phyloP scores from a whole-genome alignment of 2,329 filamentous ascomycete species.

The Ceratocystis albifundus region DNA sequence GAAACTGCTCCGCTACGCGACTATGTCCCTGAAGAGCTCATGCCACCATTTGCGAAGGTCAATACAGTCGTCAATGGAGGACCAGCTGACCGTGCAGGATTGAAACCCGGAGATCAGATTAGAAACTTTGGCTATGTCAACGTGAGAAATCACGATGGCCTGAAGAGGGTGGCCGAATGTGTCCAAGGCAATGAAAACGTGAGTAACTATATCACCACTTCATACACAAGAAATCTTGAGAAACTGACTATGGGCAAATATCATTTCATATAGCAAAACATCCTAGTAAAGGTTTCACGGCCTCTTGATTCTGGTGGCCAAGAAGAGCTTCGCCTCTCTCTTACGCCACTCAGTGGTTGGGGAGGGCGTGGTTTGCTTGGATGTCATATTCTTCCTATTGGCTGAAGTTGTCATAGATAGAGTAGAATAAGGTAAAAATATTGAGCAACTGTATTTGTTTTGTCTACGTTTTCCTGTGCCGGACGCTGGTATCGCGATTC shows the following conservation, averaged over 20 bases:
- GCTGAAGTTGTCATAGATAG: background rate
- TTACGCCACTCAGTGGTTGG: slow-evolving; percentile 73
- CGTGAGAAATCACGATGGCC: slow-evolving; percentile 70
- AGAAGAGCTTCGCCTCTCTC: slow-evolving; percentile 54
- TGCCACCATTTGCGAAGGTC: slow-evolving; percentile 73
- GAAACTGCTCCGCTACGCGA: slow-evolving; percentile 16
- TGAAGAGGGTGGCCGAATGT: slow-evolving; percentile 76
- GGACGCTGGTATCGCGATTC: background rate
- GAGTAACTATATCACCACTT: slow-evolving; percentile 33
- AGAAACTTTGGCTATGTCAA: slow-evolving; percentile 77
- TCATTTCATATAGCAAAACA: slow-evolving; percentile 42
- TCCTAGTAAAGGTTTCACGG: slow-evolving; percentile 57
- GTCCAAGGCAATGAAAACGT: slow-evolving; percentile 86
- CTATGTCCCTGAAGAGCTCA: slow-evolving; percentile 12
- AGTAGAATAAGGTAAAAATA: slow-evolving; percentile 7
- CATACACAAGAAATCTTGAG: background rate
- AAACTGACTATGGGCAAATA: background rate
- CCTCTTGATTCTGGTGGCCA: slow-evolving; percentile 33
- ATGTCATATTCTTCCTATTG: slow-evolving; percentile 72
- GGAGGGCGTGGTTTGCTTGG: slow-evolving; percentile 81
- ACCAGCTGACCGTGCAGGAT: slow-evolving; percentile 70
- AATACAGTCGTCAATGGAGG: slow-evolving; percentile 69
- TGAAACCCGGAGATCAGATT: slow-evolving; percentile 70
- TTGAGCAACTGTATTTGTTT: background rate
- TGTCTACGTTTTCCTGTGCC: background rate